phyloP scores from a whole-genome alignment of 805 yeast genomes.

The Kregervanrija delftensis region DNA sequence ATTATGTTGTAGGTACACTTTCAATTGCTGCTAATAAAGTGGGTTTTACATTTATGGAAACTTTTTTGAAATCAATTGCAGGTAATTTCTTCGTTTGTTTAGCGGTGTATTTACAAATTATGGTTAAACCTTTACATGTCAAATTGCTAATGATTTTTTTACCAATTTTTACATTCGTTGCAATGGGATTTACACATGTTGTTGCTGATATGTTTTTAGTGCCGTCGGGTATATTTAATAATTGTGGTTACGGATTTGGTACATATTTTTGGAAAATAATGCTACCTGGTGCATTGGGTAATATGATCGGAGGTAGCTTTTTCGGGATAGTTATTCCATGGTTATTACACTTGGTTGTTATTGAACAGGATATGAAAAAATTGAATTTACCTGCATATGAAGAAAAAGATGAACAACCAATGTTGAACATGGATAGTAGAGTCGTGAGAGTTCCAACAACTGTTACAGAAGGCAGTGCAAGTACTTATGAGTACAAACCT shows the following conservation, averaged over 20 bases:
- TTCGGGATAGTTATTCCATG: slow-evolving; percentile 63
- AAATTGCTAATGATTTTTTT: slow-evolving; percentile 54
- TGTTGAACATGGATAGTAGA: slow-evolving; percentile 68
- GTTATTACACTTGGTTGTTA: slow-evolving; percentile 65
- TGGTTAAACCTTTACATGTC: slow-evolving; percentile 77
- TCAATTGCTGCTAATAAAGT: slow-evolving; percentile 39
- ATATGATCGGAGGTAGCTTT: slow-evolving; percentile 68
- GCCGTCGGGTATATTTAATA: slow-evolving; percentile 61
- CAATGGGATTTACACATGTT: slow-evolving; percentile 70
- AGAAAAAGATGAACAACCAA: slow-evolving; percentile 75
- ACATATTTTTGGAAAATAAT: slow-evolving; percentile 65
- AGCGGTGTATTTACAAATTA: slow-evolving; percentile 68
- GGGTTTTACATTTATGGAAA: slow-evolving; percentile 46
- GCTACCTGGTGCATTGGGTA: slow-evolving; percentile 68
- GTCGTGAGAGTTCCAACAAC: slow-evolving; percentile 43
- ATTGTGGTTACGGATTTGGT: slow-evolving; percentile 58
- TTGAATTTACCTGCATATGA: slow-evolving; percentile 64
- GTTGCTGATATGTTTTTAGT: slow-evolving; percentile 77
- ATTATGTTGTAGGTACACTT: slow-evolving; percentile 41
- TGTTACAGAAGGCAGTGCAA: slow-evolving; percentile 2
- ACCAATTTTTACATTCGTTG: slow-evolving; percentile 74
- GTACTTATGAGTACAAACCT: slow-evolving; percentile 11
- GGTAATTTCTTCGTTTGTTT: slow-evolving; percentile 74
- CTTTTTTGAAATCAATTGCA: slow-evolving; percentile 62
- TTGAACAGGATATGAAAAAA: slow-evolving; percentile 59